Conservation (phyloP, 2,329 filamentous ascomycete species). For the Fusarium bulbicola region DNA sequence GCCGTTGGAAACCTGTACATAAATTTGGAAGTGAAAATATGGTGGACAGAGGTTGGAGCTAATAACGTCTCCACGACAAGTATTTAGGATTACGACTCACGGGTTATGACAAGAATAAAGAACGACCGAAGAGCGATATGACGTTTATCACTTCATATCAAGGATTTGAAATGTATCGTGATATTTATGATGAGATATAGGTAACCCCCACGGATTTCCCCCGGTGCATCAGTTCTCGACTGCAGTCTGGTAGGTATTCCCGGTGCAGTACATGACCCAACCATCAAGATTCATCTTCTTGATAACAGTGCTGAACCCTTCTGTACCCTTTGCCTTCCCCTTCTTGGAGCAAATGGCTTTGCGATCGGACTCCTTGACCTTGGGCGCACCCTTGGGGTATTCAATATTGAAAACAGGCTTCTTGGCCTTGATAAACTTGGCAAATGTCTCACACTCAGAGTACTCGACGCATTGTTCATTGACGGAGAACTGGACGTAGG, state of each 20-base stretch:
- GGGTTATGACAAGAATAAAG: conserved; percentile 5
- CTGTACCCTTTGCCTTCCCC: conserved; percentile 51
- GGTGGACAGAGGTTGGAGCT: neutral
- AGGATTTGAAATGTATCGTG: neutral
- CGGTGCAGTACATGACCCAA: conserved; percentile 67
- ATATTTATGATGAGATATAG: neutral
- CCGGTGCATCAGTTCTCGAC: conserved; percentile 14
- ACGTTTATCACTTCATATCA: neutral
- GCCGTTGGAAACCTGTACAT: neutral
- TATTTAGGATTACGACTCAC: neutral
- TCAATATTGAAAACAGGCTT: conserved; percentile 81
- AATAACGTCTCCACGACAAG: neutral
- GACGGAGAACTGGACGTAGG: conserved; percentile 70
- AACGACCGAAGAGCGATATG: neutral
- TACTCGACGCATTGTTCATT: conserved; percentile 75
- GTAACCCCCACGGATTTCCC: neutral
- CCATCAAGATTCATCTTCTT: conserved; percentile 72
- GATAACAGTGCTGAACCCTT: conserved; percentile 69
- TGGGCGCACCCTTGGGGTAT: conserved; percentile 65
- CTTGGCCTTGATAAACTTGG: conserved; percentile 63
- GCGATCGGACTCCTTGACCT: conserved; percentile 47
- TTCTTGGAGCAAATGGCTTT: conserved; percentile 54
- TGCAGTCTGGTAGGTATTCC: conserved; percentile 43
- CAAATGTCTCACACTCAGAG: conserved; percentile 66
- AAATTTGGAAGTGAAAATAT: neutral